A percentile compares a stretch with the other conserved stretches of the same genome.
phyloP scores from a whole-genome alignment of 2,329 filamentous ascomycete species.

The Daldinia sp. region DNA sequence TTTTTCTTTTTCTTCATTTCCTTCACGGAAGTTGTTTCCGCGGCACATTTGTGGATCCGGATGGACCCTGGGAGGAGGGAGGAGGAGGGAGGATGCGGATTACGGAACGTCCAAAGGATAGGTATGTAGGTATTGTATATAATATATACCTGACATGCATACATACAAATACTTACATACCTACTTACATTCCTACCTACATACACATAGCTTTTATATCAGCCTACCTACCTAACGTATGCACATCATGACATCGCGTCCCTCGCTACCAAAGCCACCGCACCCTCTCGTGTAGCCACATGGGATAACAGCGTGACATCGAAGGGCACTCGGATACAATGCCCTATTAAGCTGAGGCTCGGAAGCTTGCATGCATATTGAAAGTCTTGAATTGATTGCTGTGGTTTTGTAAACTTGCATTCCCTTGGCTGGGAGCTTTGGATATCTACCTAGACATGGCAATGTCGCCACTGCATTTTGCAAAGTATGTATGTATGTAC shows the following conservation, averaged over 20 bases:
- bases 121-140: not conserved
- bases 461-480: not conserved
- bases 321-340: conserved; percentile 2
- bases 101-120: conserved; percentile 1
- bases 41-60: conserved; percentile 3
- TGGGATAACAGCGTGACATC: conserved; percentile 10
- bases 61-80: not conserved
- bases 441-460: not conserved
- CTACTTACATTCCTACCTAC: not conserved
- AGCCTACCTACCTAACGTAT: not conserved
- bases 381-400: not conserved
- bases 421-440: not conserved
- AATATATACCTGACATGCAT: not conserved
- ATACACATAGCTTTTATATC: not conserved
- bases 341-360: conserved; percentile 11
- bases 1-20: conserved; percentile 11
- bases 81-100: not conserved
- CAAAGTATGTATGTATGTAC: not conserved
- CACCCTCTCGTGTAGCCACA: conserved; percentile 2
- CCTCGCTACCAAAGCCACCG: conserved; percentile 8
- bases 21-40: conserved; percentile 15
- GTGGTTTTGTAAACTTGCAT: not conserved
- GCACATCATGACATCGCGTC: conserved; percentile 2
- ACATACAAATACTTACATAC: not conserved
- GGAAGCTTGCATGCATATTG: conserved; percentile 8